phyloP scores from a whole-genome alignment of 371 early-diverging fungal genomes.

The Mucor velutinosus region DNA sequence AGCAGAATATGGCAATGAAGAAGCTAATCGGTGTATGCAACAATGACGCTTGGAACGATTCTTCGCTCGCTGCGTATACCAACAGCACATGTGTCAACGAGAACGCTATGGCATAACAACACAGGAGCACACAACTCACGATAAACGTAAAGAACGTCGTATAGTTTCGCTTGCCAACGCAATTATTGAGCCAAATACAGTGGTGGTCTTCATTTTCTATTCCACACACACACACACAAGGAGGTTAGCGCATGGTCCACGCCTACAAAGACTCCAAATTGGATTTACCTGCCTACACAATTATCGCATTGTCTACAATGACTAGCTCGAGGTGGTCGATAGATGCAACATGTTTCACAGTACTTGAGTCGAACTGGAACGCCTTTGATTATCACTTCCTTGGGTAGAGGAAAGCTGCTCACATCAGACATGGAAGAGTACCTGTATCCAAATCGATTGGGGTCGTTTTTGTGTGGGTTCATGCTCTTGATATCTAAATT shows the following conservation, averaged over 20 bases:
- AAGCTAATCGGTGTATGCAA: conserved; percentile 51
- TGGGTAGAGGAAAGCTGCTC: conserved; percentile 41
- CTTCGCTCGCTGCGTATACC: neutral
- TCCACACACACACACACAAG: neutral
- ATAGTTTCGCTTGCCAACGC: conserved; percentile 92
- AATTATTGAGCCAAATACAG: conserved; percentile 95
- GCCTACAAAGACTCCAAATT: neutral
- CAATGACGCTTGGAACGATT: conserved; percentile 5
- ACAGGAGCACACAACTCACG: conserved; percentile 52
- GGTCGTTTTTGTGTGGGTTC: neutral
- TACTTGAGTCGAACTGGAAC: conserved; percentile 73
- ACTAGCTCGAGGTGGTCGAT: conserved; percentile 86
- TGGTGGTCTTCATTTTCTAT: conserved; percentile 86
- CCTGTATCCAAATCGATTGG: conserved; percentile 10
- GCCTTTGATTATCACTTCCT: conserved; percentile 67
- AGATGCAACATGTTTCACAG: conserved; percentile 91
- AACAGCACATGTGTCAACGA: conserved; percentile 56
- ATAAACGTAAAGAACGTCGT: conserved; percentile 83
- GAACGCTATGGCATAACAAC: conserved; percentile 62
- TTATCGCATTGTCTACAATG: conserved; percentile 92
- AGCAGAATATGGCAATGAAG: conserved; percentile 65
- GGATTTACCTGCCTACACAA: conserved; percentile 73
- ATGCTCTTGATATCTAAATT: conserved; percentile 53
- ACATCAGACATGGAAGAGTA: conserved; percentile 24
- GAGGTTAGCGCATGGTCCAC: neutral